Percentiles rank a stretch among this genome's conserved stretches.
Evolutionary conservation across 2,329 filamentous ascomycete species (phyloP).

Genomic region (Beauveria rudraprayagi): DNA sequence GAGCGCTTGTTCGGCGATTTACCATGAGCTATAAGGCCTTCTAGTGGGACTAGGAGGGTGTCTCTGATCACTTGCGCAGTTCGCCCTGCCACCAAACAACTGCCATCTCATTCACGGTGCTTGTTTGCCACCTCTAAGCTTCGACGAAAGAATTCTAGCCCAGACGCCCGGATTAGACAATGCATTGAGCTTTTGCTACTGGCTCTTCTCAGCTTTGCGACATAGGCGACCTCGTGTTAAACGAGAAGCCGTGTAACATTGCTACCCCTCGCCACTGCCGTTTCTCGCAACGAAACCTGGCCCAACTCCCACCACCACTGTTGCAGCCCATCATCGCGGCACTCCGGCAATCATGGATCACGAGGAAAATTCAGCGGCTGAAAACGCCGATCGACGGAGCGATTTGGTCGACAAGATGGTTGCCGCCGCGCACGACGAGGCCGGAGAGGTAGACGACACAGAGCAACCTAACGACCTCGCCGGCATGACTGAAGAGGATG

Average conservation of each 20-base stretch:
- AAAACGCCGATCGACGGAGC: slow-evolving; percentile 18
- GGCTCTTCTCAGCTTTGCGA: neutral
- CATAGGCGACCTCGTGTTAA: neutral
- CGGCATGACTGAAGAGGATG: slow-evolving; percentile 48
- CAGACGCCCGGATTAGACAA: neutral
- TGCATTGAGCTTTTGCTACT: neutral
- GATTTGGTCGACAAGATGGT: slow-evolving; percentile 23
- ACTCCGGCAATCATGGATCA: slow-evolving; percentile 18
- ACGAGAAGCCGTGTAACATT: neutral
- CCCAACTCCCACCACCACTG: neutral
- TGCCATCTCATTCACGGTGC: neutral
- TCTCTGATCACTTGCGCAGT: neutral
- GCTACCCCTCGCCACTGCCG: neutral
- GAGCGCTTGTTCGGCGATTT: neutral
- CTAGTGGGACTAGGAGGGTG: neutral
- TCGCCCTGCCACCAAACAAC: neutral
- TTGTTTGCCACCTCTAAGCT: neutral
- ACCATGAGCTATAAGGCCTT: no score
- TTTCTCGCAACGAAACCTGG: neutral
- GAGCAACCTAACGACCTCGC: slow-evolving; percentile 14
- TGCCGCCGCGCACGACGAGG: slow-evolving; percentile 20
- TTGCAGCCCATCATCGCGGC: neutral
- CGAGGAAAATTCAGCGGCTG: slow-evolving; percentile 16
- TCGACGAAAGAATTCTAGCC: neutral
- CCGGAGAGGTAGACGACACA: slow-evolving; percentile 1